A percentile compares a stretch with the other conserved stretches of the same genome.
Conservation (phyloP, 139 green algal genomes). For the Chlamydomonas schloesseri region DNA sequence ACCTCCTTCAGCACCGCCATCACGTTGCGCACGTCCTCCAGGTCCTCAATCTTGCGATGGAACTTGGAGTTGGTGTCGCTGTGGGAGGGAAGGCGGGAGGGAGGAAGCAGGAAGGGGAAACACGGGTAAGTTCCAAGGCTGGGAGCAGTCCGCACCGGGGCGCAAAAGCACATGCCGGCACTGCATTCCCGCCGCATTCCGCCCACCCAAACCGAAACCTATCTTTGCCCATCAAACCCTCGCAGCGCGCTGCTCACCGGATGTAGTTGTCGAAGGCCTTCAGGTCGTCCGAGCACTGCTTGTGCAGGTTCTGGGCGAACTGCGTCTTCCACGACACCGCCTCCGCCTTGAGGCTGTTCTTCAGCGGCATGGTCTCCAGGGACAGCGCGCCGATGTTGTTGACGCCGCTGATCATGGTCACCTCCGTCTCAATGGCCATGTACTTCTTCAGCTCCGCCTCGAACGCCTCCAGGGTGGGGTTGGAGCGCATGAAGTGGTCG, state of each 20-base stretch:
- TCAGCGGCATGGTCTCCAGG: slow-evolving; percentile 89
- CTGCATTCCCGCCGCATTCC: too few relatives aligned
- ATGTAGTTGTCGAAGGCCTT: slow-evolving; percentile 91
- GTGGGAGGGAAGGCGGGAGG: not conserved
- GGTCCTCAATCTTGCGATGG: slow-evolving; percentile 84
- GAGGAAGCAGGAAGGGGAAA: not conserved
- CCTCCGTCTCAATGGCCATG: slow-evolving; percentile 81
- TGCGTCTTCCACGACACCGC: slow-evolving; percentile 92
- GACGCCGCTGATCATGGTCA: slow-evolving; percentile 73
- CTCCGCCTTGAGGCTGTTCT: slow-evolving; percentile 86
- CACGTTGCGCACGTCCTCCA: slow-evolving; percentile 87
- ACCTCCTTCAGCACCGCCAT: slow-evolving; percentile 91
- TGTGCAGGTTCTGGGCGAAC: slow-evolving; percentile 95
- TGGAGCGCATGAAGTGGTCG: slow-evolving; percentile 71
- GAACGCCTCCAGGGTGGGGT: slow-evolving; percentile 88
- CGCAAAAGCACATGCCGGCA: too few relatives aligned
- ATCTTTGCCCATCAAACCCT: too few relatives aligned
- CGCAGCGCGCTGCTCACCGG: slow-evolving; percentile 45
- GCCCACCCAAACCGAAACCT: too few relatives aligned
- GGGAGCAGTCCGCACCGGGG: too few relatives aligned
- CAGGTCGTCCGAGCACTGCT: slow-evolving; percentile 85
- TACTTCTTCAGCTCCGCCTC: slow-evolving; percentile 92
- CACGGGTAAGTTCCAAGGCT: not conserved
- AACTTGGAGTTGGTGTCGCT: slow-evolving; percentile 88
- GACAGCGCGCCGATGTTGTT: slow-evolving; percentile 91